These are phyloP conservation scores for Ceratobasidium sp. DNA, from an alignment of 1,284 basidiomycete genomes.

Conservation along the genomic window DNA sequence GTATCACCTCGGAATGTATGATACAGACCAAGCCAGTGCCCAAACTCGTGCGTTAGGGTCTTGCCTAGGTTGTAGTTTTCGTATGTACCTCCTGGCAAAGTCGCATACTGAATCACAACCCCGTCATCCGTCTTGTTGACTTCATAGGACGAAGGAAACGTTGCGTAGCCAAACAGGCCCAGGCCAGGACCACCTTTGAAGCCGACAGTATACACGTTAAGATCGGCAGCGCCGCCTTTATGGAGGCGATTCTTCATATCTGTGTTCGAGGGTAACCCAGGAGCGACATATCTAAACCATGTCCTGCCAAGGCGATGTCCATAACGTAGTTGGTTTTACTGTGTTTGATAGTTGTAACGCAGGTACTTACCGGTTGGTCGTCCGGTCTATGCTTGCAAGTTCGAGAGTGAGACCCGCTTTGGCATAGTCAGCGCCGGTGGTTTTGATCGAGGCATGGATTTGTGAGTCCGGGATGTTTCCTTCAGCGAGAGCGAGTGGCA, in stretches of 20 bases:
- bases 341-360: neutral
- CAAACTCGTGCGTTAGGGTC: slow-evolving; percentile 55
- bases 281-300: slow-evolving; percentile 52
- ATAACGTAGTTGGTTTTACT: neutral
- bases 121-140: slow-evolving; percentile 51
- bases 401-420: slow-evolving; percentile 52
- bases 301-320: neutral
- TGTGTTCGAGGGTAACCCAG: slow-evolving; percentile 47
- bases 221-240: slow-evolving; percentile 50
- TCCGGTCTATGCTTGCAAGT: slow-evolving; percentile 52
- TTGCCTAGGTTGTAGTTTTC: slow-evolving; percentile 55
- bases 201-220: slow-evolving; percentile 54
- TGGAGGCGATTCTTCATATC: slow-evolving; percentile 53
- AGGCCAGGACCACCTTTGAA: slow-evolving; percentile 45
- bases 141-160: slow-evolving; percentile 51
- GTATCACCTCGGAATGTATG: slow-evolving; percentile 57
- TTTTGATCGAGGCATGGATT: slow-evolving; percentile 51
- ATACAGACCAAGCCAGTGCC: slow-evolving; percentile 53
- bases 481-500: slow-evolving; percentile 22
- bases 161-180: slow-evolving; percentile 50
- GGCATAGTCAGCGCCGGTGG: slow-evolving; percentile 53
- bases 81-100: slow-evolving; percentile 53
- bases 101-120: slow-evolving; percentile 51
- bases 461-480: slow-evolving; percentile 43
- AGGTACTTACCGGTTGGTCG: slow-evolving; percentile 49